Conservation (phyloP, 1,284 basidiomycete species). For the Dichomitus squalens region DNA sequence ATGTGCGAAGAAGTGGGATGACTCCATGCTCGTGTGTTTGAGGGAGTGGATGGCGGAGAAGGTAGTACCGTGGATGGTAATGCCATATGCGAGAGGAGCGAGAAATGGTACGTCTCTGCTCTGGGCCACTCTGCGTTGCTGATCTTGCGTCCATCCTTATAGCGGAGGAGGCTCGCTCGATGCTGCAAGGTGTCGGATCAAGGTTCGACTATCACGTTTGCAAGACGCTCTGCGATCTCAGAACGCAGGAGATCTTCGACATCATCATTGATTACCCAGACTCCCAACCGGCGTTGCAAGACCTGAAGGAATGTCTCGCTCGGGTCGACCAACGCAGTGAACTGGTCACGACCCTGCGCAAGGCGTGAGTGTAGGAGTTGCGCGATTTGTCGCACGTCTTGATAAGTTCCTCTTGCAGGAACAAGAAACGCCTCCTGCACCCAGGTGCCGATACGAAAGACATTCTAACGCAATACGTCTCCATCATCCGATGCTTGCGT, state of each 20-base stretch:
- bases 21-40: constrained; percentile 62
- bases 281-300: constrained; percentile 84
- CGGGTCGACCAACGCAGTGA: constrained; percentile 77
- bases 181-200: constrained; percentile 81
- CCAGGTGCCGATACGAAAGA: constrained; percentile 95
- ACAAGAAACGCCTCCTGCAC: constrained; percentile 87
- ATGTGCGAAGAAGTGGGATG: constrained; percentile 72
- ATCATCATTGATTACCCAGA: constrained; percentile 95
- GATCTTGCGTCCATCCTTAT: background rate
- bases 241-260: constrained; percentile 90
- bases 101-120: constrained; percentile 46
- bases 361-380: constrained; percentile 50
- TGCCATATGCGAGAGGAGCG: constrained; percentile 73
- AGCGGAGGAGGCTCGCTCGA: constrained; percentile 71
- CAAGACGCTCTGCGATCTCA: constrained; percentile 85
- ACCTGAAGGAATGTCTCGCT: constrained; percentile 82
- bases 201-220: constrained; percentile 91
- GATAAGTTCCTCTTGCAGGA: constrained; percentile 48
- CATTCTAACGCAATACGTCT: constrained; percentile 92
- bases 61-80: constrained; percentile 82
- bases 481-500: constrained; percentile 89
- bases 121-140: background rate
- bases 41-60: constrained; percentile 77
- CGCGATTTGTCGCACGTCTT: background rate
- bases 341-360: constrained; percentile 70